phyloP scores from a whole-genome alignment of 2,329 filamentous ascomycete genomes.

The Colletotrichum sp. region DNA sequence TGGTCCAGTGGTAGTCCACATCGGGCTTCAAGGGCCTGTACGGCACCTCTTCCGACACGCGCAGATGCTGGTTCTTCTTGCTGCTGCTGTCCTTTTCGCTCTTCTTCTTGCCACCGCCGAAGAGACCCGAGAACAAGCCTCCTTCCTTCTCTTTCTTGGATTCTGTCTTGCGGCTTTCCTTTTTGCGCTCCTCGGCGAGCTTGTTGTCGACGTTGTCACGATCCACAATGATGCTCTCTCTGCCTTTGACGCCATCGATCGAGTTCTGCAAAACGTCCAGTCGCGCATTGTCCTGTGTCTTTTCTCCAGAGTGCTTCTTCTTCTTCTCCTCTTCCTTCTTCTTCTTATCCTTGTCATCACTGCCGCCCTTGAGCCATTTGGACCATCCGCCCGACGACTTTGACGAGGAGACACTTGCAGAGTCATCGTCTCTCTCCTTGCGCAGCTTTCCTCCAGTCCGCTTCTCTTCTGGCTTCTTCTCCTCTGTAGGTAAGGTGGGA shows the following conservation, averaged over 20 bases:
- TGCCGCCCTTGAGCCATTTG: conserved; percentile 86
- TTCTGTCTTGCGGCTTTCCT: conserved; percentile 78
- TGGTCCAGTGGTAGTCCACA: conserved; percentile 93
- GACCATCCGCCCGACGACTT: conserved; percentile 79
- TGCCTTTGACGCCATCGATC: conserved; percentile 75
- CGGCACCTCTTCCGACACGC: conserved; percentile 79
- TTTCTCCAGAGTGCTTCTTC: conserved; percentile 59
- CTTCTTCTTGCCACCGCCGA: conserved; percentile 89
- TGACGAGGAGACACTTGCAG: conserved; percentile 61
- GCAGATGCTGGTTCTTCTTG: conserved; percentile 77
- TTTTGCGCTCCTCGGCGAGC: conserved; percentile 82
- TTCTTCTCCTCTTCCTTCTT: conserved; percentile 73
- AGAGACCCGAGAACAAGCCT: conserved; percentile 90
- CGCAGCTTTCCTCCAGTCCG: conserved; percentile 58
- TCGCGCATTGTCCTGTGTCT: conserved; percentile 77
- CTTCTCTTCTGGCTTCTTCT: conserved; percentile 73
- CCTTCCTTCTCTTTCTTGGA: conserved; percentile 93
- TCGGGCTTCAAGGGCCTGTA: conserved; percentile 80
- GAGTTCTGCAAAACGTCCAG: conserved; percentile 88
- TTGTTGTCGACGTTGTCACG: conserved; percentile 75
- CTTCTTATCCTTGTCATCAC: conserved; percentile 70
- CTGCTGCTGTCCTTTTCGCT: conserved; percentile 74
- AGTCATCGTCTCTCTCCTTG: conserved; percentile 71
- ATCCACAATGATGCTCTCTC: conserved; percentile 86
- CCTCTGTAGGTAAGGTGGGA: conserved; percentile 71